These are phyloP conservation scores for Plasmodium cynomolgi DNA, from an alignment of 169 alveolate species.

Conservation along the genomic window DNA sequence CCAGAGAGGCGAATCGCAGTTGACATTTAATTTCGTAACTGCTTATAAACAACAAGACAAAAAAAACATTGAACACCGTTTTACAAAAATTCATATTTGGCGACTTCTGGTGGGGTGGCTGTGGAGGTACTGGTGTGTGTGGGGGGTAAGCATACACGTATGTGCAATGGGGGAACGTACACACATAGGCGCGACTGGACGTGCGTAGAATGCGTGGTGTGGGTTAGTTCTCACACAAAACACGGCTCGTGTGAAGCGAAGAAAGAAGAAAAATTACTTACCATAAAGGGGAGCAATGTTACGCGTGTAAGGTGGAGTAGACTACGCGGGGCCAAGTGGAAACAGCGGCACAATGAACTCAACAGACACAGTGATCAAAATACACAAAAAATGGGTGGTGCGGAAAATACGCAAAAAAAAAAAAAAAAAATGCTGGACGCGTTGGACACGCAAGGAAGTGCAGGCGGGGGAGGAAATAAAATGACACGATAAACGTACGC, in stretches of 20 bases:
- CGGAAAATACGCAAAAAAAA: constrained; percentile 7
- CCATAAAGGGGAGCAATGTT: not conserved
- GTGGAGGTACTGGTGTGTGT: not conserved
- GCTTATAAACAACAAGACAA: constrained; percentile 74
- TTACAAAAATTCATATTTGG: constrained; percentile 53
- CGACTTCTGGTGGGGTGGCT: not conserved
- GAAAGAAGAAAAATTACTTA: not conserved
- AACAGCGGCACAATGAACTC: not conserved
- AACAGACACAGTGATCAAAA: not conserved
- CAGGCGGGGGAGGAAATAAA: not conserved
- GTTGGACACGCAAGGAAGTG: not conserved
- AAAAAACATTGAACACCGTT: constrained; percentile 50
- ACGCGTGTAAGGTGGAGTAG: constrained; percentile 1
- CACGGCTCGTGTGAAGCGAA: not conserved
- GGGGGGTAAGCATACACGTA: not conserved
- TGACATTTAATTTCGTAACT: constrained; percentile 77
- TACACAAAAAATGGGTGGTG: not conserved
- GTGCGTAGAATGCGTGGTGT: not conserved
- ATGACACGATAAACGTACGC: not conserved
- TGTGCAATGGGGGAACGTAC: not conserved
- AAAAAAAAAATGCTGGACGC: not conserved
- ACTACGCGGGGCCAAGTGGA: not conserved
- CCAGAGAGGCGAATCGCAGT: constrained; percentile 88
- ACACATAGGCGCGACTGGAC: not conserved
- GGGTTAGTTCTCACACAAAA: not conserved